These are phyloP conservation scores for Penicillium sp. DNA, from an alignment of 2,329 filamentous ascomycete genomes.

Conservation along the genomic window DNA sequence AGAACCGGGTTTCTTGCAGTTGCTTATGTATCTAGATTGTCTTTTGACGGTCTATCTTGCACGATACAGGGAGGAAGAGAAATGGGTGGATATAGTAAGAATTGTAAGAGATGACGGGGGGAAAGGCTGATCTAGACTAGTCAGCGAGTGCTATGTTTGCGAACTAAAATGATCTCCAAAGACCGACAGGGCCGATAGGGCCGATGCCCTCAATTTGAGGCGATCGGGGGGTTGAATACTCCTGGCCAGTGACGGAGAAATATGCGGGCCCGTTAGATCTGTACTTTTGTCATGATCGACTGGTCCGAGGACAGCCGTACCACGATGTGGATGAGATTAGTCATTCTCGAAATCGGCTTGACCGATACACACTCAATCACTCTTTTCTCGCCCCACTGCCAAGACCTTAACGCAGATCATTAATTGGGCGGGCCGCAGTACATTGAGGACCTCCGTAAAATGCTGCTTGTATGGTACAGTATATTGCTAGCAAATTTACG, in stretches of 20 bases:
- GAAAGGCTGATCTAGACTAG: constrained; percentile 1
- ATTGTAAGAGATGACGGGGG: neutral
- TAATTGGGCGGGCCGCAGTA: neutral
- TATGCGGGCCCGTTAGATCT: neutral
- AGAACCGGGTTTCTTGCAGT: no score
- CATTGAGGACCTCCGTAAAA: neutral
- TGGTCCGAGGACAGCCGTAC: neutral
- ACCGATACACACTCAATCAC: no score
- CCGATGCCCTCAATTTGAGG: neutral
- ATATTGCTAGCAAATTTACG: neutral
- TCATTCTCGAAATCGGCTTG: no score
- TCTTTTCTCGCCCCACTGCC: no score
- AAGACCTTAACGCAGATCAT: no score
- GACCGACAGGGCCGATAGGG: neutral
- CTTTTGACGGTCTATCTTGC: no score
- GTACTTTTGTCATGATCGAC: neutral
- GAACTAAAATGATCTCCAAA: neutral
- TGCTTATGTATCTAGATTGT: no score
- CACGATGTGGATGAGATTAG: neutral
- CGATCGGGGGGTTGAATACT: neutral
- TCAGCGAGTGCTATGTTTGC: neutral
- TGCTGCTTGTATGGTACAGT: neutral
- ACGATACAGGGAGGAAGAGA: no score
- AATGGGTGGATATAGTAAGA: no score
- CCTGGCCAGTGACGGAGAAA: neutral